phyloP scores from a whole-genome alignment of 176 grass and related monocot genomes.

The Saccharum spontaneum region DNA sequence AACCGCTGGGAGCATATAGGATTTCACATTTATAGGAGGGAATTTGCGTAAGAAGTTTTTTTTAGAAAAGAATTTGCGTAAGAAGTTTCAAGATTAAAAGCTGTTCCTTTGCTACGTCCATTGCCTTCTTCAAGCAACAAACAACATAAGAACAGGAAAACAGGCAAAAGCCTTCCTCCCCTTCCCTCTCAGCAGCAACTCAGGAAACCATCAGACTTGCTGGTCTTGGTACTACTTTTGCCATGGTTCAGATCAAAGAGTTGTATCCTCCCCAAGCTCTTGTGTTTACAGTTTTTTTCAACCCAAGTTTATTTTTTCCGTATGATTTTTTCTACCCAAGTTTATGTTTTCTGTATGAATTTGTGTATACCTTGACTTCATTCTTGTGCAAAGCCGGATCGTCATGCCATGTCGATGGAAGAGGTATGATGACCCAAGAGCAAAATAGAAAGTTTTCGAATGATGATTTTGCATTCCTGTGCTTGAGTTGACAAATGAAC shows the following conservation, averaged over 20 bases:
- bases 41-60: constrained; percentile 1
- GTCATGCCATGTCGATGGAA: constrained; percentile 84
- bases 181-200: not conserved
- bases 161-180: not conserved
- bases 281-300: not conserved
- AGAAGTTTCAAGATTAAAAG: not conserved
- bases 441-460: not conserved
- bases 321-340: not conserved
- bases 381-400: constrained; percentile 65
- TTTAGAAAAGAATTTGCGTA: not conserved
- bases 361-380: constrained; percentile 47
- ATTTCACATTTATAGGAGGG: constrained; percentile 22
- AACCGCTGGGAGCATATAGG: not conserved
- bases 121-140: constrained; percentile 31
- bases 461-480: not conserved
- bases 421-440: constrained; percentile 55
- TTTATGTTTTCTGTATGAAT: constrained; percentile 14
- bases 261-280: constrained; percentile 69
- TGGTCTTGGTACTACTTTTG: not conserved
- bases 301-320: not conserved
- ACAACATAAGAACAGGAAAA: not conserved
- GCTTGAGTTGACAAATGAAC: not conserved
- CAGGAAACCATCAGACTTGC: not conserved
- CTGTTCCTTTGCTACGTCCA: not conserved
- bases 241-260: constrained; percentile 97